Percentiles rank a stretch among this genome's conserved stretches.
Evolutionary conservation across 2,329 filamentous ascomycete species (phyloP).

Genomic region (Aspergillus eucalypticola): DNA sequence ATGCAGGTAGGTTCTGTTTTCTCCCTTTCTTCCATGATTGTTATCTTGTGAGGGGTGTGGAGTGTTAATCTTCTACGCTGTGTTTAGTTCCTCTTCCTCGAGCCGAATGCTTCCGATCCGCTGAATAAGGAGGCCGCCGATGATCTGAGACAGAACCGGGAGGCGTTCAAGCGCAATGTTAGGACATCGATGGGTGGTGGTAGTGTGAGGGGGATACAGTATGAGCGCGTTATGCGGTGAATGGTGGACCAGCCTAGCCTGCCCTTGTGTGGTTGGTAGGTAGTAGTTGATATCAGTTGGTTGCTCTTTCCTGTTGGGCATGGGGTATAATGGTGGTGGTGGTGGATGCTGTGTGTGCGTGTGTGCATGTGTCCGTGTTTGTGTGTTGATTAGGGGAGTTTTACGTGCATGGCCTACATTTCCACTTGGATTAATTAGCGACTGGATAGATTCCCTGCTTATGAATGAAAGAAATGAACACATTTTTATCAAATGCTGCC

Average conservation of each 20-base stretch:
- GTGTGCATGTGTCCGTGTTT: no score
- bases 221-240: slow-evolving; percentile 72
- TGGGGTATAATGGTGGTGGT: not conserved
- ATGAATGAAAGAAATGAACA: slow-evolving; percentile 28
- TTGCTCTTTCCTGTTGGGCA: not conserved
- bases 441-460: slow-evolving; percentile 32
- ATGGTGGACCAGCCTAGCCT: not conserved
- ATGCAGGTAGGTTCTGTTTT: slow-evolving; percentile 64
- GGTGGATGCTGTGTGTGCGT: not conserved
- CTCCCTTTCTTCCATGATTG: not conserved
- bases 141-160: slow-evolving; percentile 80
- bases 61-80: not conserved
- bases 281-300: not conserved
- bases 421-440: slow-evolving; percentile 38
- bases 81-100: slow-evolving; percentile 88
- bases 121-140: slow-evolving; percentile 97
- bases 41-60: not conserved
- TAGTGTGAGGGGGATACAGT: slow-evolving; percentile 68
- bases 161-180: slow-evolving; percentile 90
- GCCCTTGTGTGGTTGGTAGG: not conserved
- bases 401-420: slow-evolving; percentile 15
- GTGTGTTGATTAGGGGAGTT: not conserved
- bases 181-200: slow-evolving; percentile 80
- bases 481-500: not conserved
- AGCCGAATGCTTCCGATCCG: slow-evolving; percentile 96